A percentile compares a stretch with the other conserved stretches of the same genome.
Conservation (phyloP, 192 early-diverging fungal species). For the Podila minutissima region DNA sequence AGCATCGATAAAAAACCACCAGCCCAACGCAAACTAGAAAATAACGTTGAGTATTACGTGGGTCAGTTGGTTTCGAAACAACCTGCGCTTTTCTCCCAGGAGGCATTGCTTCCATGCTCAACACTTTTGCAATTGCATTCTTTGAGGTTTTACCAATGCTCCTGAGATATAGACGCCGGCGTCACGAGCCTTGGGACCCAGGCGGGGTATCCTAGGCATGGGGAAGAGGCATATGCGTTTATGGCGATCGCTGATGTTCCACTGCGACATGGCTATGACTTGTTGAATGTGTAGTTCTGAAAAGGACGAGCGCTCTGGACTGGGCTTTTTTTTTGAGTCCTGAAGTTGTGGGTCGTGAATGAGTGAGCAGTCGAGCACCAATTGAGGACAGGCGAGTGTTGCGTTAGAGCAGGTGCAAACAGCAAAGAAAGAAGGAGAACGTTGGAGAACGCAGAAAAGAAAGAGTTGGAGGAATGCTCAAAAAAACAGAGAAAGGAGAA, state of each 20-base stretch:
- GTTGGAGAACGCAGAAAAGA: too few relatives aligned
- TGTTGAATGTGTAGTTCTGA: background rate
- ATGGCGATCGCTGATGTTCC: constrained; percentile 16
- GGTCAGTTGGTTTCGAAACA: too few relatives aligned
- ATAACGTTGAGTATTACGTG: background rate
- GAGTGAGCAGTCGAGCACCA: too few relatives aligned
- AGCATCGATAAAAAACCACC: constrained; percentile 73
- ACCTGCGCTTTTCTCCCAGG: background rate
- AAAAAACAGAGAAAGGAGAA: too few relatives aligned
- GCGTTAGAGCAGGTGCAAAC: too few relatives aligned
- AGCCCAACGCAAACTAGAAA: constrained; percentile 64
- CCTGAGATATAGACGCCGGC: constrained; percentile 53
- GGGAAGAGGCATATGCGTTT: constrained; percentile 48
- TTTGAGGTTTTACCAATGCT: constrained; percentile 31
- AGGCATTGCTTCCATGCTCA: background rate
- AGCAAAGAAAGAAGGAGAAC: too few relatives aligned
- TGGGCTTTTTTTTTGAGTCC: background rate
- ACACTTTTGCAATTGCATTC: background rate
- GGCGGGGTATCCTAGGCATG: constrained; percentile 45
- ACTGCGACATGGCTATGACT: constrained; percentile 8
- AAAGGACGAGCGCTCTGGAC: background rate
- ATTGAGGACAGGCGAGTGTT: too few relatives aligned
- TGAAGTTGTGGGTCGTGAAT: background rate
- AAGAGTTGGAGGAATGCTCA: too few relatives aligned
- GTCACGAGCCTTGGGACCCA: constrained; percentile 52